Conservation (phyloP, 495 filamentous ascomycete genomes). For the Podospora pseudoanserina region DNA sequence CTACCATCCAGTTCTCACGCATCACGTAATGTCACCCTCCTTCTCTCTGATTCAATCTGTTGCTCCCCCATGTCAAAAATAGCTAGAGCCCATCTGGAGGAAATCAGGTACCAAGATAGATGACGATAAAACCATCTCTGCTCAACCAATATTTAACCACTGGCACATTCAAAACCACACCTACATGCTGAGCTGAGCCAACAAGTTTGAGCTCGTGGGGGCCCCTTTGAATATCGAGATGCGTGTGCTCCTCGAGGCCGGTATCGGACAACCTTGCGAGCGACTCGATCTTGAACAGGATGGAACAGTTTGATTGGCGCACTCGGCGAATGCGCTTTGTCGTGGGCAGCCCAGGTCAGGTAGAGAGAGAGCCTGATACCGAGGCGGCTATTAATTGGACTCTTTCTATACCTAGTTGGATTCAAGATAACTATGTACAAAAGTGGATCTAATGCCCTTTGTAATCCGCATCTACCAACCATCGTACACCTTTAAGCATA, state of each 20-base stretch:
- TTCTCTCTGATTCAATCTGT: background rate
- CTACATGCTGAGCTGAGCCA: background rate
- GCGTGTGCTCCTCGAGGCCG: background rate
- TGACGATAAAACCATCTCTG: background rate
- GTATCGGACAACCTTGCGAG: background rate
- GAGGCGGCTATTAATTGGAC: background rate
- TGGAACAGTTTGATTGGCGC: too few species aligned
- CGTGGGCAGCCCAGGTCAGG: too few species aligned
- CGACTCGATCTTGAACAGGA: background rate
- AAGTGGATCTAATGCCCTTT: background rate
- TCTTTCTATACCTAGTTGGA: background rate
- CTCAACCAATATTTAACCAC: background rate
- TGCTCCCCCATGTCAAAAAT: background rate
- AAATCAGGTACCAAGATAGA: background rate
- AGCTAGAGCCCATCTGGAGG: background rate
- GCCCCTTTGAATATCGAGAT: background rate
- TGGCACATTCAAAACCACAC: background rate
- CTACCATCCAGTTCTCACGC: background rate
- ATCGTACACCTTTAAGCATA: conserved; percentile 20
- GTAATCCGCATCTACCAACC: background rate
- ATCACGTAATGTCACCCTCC: background rate
- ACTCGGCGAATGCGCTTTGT: too few species aligned
- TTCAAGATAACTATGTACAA: background rate
- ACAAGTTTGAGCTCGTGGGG: background rate
- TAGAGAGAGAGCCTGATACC: background rate